A percentile compares a stretch with the other conserved stretches of the same genome.
Conservation (phyloP, 2,329 filamentous ascomycete species). For the Exophiala phaeomuriformis region DNA sequence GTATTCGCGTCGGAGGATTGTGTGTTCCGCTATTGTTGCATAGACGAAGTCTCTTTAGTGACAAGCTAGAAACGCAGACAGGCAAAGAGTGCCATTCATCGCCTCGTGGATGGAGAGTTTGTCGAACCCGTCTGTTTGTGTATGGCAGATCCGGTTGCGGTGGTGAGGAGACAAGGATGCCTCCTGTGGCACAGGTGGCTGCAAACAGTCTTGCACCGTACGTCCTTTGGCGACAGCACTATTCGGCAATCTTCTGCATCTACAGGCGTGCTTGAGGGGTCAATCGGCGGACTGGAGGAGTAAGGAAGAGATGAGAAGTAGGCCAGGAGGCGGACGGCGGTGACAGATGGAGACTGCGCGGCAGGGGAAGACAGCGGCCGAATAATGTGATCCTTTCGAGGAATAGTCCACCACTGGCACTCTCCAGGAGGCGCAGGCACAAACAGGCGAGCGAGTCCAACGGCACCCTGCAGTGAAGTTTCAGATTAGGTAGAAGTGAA, state of each 20-base stretch:
- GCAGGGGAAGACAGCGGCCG: not conserved
- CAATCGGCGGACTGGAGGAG: not conserved
- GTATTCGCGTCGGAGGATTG: not conserved
- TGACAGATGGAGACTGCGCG: constrained; percentile 1
- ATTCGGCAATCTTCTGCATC: not conserved
- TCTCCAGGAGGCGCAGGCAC: not conserved
- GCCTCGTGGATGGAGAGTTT: not conserved
- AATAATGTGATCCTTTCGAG: not conserved
- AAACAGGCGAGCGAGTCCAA: not conserved
- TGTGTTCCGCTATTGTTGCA: not conserved
- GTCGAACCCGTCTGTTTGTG: not conserved
- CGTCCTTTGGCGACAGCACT: not conserved
- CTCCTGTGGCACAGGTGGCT: not conserved
- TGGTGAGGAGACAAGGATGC: constrained; percentile 1
- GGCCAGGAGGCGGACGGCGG: constrained; percentile 1
- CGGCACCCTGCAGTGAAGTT: too few relatives aligned
- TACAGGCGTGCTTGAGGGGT: not conserved
- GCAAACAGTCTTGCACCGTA: not conserved
- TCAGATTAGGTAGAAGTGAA: not conserved
- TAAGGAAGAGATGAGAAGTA: not conserved
- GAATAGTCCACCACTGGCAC: not conserved
- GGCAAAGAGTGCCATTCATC: not conserved
- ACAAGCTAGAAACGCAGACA: not conserved
- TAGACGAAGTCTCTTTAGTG: constrained; percentile 3
- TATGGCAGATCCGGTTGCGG: constrained; percentile 3